Evolutionary conservation across 805 yeast species (phyloP).

Genomic region (Cyberlindnera japonica): DNA sequence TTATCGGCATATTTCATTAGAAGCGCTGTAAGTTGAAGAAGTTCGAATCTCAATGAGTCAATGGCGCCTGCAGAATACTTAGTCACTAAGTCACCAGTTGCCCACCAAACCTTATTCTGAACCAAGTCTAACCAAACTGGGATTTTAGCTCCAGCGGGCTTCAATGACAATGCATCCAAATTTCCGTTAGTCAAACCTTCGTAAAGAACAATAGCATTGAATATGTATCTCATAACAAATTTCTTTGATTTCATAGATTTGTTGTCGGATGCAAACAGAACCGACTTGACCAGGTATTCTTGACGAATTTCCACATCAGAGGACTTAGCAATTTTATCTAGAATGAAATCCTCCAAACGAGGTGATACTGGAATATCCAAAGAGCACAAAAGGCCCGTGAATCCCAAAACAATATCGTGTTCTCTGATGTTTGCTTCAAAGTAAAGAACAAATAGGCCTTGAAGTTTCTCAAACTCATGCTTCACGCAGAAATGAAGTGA

Average conservation of each 20-base stretch:
- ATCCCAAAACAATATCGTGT: constrained; percentile 35
- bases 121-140: constrained; percentile 65
- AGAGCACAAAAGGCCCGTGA: constrained; percentile 41
- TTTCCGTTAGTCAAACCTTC: constrained; percentile 52
- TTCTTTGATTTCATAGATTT: constrained; percentile 52
- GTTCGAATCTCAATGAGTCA: constrained; percentile 71
- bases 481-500: constrained; percentile 65
- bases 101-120: constrained; percentile 69
- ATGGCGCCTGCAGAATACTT: constrained; percentile 60
- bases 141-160: constrained; percentile 26
- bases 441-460: constrained; percentile 41
- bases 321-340: constrained; percentile 49
- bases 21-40: constrained; percentile 77
- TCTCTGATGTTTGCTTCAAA: constrained; percentile 34
- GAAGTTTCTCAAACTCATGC: constrained; percentile 64
- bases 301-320: constrained; percentile 44
- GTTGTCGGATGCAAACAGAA: constrained; percentile 46
- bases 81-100: constrained; percentile 48
- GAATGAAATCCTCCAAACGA: constrained; percentile 54
- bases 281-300: constrained; percentile 46
- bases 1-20: constrained; percentile 66
- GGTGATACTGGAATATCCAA: constrained; percentile 45
- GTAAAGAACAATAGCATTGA: constrained; percentile 61
- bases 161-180: constrained; percentile 44
- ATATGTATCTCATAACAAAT: constrained; percentile 56